Evolutionary conservation across 306 rosid genomes (phyloP).

Genomic region (Pyrus communis): DNA sequence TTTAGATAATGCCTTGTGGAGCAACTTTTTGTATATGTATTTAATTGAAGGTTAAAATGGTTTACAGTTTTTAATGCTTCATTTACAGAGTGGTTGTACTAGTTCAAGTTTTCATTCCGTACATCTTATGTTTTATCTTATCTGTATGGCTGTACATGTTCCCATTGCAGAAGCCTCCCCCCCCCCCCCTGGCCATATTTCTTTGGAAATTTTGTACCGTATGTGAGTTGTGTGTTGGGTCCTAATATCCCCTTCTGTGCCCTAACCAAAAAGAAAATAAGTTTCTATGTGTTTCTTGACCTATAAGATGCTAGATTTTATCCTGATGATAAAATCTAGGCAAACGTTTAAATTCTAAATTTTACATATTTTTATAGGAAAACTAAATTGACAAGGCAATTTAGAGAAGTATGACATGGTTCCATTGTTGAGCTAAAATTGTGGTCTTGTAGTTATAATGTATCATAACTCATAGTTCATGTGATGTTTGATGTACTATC

Average conservation of each 20-base stretch:
- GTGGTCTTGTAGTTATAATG: neutral
- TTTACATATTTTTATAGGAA: too few relatives aligned
- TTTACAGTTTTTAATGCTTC: neutral
- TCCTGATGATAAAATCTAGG: neutral
- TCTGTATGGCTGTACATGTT: neutral
- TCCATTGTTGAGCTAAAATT: neutral
- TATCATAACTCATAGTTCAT: neutral
- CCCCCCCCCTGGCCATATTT: neutral
- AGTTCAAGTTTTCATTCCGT: neutral
- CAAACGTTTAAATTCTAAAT: neutral
- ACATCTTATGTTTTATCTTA: neutral
- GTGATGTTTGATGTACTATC: neutral
- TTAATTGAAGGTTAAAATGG: neutral
- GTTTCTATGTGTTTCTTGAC: neutral
- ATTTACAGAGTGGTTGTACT: neutral
- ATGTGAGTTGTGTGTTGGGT: neutral
- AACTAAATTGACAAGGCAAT: neutral
- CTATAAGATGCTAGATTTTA: neutral
- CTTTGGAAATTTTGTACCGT: neutral
- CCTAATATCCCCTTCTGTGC: neutral
- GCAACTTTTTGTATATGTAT: neutral
- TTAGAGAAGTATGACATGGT: neutral
- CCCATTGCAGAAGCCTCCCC: neutral
- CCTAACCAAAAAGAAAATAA: neutral
- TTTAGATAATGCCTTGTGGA: neutral